Base-by-base conservation (phyloP, 768 basidiomycete species). In the Leccinum incarnatum region DNA sequence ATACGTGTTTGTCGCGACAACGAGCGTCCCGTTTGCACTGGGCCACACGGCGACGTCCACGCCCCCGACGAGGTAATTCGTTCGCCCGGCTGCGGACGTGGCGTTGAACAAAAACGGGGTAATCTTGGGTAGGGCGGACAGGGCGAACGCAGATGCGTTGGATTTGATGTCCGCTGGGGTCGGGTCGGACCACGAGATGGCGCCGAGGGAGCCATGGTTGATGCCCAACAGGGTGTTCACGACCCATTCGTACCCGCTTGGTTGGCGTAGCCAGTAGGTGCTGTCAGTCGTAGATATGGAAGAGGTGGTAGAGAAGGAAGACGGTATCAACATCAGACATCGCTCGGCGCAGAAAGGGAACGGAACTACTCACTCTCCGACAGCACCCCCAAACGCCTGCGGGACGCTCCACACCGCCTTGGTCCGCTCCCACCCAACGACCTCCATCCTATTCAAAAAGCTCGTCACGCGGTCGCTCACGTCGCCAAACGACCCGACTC, bases 401-500 rank as follows among this genome's bases (percentile, higher is more conserved):
- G 89, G 87, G 0, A 91, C 89, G 5, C 84, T 83, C 91, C 91
- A 93, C 3, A 90, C 78, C 2, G 84, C 78, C 65, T 88, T 86
- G 9, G 80, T 83, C 17, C 83, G 75, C 60, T 85, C 85, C 84
- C 88, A 87, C 4, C 86, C 87, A 48, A 84, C 78, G 51, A 78
- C 76, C 64, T 81, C 76, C 25, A 86, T 72, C 11, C 88, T 78
- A 48, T 83, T 73, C 30, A 72, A 69, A 72, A 84, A 90, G 59
- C 85, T 78, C 54, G 88, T 86, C 78, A 91, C 83, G 30, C 90
- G 77, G 0, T 74, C 76, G 7, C 83, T 81, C 62, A 91, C 85
- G 62, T 92, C 90, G 53, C 82, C 78, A 60, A 89, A 88, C 15
- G 70, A 64, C 8, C 69, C 69, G 7, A 70, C 12, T 3, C 69